Base-by-base conservation (phyloP, 768 basidiomycete species). In the Cystobasidium ongulense region DNA sequence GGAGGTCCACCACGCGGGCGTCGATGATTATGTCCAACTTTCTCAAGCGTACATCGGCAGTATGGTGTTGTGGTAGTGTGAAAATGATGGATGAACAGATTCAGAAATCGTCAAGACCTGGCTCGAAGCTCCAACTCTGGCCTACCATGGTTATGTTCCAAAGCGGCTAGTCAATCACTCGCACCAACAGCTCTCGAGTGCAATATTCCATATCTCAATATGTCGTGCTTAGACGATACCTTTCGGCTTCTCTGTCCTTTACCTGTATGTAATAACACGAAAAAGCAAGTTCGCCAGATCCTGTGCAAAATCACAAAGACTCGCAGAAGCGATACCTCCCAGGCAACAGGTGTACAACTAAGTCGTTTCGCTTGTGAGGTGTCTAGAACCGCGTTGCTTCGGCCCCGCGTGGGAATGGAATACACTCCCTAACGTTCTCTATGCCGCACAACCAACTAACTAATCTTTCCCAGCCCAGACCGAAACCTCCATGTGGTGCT, bases 401-500 rank as follows among this genome's bases (percentile, higher is more conserved):
- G 17, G 71, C 72, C 52, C 78, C 78, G 74, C 95, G 83, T 0
- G 94, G 94, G 85, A 96, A 91, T 4, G 91, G 87, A 50, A 94
- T 87, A 78, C 91, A 91, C 80, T 99, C 96, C 74, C 90, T 84
- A n/a, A 98, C 86, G 81, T 95, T 98, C 74, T 89, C 88, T 54
- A 91, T 84, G 0, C 92, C 93, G 23, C 88, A 87, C 13, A 96
- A 81, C 90, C 91, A 95, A 53, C 87, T 86, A 21, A 98, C 84
- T 23, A 96, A 83, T 74, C 96, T 84, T 81, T 99, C 96, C 78
- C 95, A 96, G 1, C 96, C 96, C 84, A 98, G 84, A 4, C 96
- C 96, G 81, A 92, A 98, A 18, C 96, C 96, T 18, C 90, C 93
- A 81, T 97, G 95, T 1, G 92, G 90, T 23, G 90, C 89, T 21